Conservation (phyloP, 345 rosid species). For the Lepidium didymum region DNA sequence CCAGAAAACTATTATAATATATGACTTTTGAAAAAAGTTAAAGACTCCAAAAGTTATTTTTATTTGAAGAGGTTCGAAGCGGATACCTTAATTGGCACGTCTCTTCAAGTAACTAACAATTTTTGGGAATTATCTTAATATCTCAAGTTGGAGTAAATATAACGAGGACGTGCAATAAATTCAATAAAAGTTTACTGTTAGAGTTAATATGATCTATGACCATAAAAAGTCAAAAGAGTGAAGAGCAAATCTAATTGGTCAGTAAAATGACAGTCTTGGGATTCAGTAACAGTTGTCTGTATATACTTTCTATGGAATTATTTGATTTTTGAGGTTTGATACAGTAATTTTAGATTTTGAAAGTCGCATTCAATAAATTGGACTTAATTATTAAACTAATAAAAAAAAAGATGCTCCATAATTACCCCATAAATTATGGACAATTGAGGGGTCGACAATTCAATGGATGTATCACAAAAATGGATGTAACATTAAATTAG, state of each 20-base stretch:
- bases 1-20: too few relatives aligned
- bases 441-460: slow-evolving; percentile 22
- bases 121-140: background rate
- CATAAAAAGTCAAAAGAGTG: background rate
- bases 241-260: background rate
- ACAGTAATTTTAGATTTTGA: background rate
- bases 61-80: too few relatives aligned
- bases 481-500: slow-evolving; percentile 23
- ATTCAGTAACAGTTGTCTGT: background rate
- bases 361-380: slow-evolving; percentile 4
- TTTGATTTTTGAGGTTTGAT: background rate
- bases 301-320: background rate
- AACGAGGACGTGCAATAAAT: background rate
- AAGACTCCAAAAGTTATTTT: too few relatives aligned
- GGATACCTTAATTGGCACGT: too few relatives aligned
- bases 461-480: slow-evolving; percentile 29
- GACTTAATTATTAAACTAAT: background rate
- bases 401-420: background rate
- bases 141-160: background rate
- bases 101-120: too few relatives aligned
- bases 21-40: too few relatives aligned
- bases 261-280: background rate
- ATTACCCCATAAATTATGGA: slow-evolving; percentile 23
- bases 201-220: slow-evolving; percentile 6
- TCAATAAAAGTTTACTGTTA: background rate